Percentiles rank a stretch among this genome's conserved stretches.
Evolutionary conservation across 2,329 filamentous ascomycete species (phyloP).

Genomic region (Diplodia seriata): DNA sequence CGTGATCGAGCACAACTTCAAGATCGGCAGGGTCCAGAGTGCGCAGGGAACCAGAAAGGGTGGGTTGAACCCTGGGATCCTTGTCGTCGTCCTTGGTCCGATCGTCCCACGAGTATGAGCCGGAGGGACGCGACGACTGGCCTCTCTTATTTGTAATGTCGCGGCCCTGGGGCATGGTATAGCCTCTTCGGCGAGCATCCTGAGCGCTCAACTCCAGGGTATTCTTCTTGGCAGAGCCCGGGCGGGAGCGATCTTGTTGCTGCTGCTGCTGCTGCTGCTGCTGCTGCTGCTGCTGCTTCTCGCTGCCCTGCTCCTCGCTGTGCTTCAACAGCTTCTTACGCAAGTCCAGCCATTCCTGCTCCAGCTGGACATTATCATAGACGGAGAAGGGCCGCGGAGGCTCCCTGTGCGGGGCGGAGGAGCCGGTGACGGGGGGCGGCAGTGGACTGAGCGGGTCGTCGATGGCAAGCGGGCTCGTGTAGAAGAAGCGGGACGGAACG

Average conservation of each 20-base stretch:
- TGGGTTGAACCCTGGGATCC: conserved; percentile 35
- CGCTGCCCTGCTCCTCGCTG: conserved; percentile 46
- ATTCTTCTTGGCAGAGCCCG: conserved; percentile 36
- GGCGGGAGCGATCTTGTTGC: conserved; percentile 10
- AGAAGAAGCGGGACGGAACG: conserved; percentile 70
- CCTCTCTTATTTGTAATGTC: conserved; percentile 15
- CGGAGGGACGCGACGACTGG: conserved; percentile 25
- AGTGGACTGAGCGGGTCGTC: conserved; percentile 83
- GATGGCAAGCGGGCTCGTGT: conserved; percentile 79
- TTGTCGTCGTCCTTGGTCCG: conserved; percentile 39
- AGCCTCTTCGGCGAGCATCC: conserved; percentile 24
- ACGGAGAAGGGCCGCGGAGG: conserved; percentile 78
- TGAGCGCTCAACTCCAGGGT: conserved; percentile 10
- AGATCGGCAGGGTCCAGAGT: conserved; percentile 42
- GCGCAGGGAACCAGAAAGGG: conserved; percentile 41
- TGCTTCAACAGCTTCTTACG: conserved; percentile 57
- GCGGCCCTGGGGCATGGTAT: conserved; percentile 20
- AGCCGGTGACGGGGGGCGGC: conserved; percentile 59
- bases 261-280: conserved; percentile 43
- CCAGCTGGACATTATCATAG: conserved; percentile 79
- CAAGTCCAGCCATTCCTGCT: conserved; percentile 76
- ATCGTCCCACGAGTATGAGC: conserved; percentile 27
- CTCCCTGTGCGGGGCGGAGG: conserved; percentile 58
- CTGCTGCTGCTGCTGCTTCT: conserved; percentile 41
- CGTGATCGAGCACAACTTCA: conserved; percentile 38